Base-by-base conservation (phyloP, 2,329 filamentous ascomycete species). In the Hypoxylon sp. region DNA sequence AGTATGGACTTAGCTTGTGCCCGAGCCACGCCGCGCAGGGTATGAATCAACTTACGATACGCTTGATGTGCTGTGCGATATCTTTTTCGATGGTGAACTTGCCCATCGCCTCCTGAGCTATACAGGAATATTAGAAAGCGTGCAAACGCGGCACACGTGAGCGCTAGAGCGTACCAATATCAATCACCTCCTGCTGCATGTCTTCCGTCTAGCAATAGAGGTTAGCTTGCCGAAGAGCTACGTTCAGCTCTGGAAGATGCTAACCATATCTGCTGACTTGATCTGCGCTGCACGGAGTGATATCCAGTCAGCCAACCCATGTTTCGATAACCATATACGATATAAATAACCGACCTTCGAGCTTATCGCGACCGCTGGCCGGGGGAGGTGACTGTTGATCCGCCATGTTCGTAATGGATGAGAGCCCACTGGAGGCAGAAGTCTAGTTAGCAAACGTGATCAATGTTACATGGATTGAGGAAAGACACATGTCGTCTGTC, bases 221-320 rank as follows among this genome's bases (percentile, higher is more conserved):
- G 68, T 78, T 65, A 77, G 74, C 64, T 55, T 55, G 40, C 23
- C 21, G n/a, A 55, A 58, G 49, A 33, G 40, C 31, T 9, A 24
- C 49, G 23, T 54, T 54, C 43, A 21, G 53, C 40, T 13, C 52
- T 21, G 27, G 50, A 41, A 27, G 46, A 21, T 48, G 38, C 81
- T 77, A 83, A 98, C 95, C 95, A 99, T 99, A 75, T 99, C 95
- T 58, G 92, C 94, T 69, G 93, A 97, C 83, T 99, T 99, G 78
- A 99, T 88, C 79, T 97, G 92, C 63, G 92, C 95, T 99, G 72
- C 66, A 70, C 43, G 60, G 29, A 27, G 40, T 51, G 11, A 9
- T 27, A 6, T 53, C 21, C 27, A 59, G 68, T 68, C 54, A 66
- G 67, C 37, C 27, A 51, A 38, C 21, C 26, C 4, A 10, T 50